Percentiles rank a stretch among this genome's conserved stretches.
Conservation (phyloP, 106 monocot species). For the Posidonia australis region DNA sequence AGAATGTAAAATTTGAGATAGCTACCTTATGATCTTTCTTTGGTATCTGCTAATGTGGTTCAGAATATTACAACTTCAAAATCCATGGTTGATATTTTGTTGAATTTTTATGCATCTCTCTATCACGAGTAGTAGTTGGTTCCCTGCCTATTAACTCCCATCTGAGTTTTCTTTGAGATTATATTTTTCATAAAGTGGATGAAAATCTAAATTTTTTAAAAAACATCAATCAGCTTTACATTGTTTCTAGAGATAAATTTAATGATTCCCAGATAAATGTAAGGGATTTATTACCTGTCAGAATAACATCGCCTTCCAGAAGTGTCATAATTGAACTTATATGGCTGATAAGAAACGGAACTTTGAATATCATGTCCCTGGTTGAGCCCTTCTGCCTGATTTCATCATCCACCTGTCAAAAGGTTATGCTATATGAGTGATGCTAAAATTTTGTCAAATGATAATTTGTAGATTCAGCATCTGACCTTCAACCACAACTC, state of each 20-base stretch:
- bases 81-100: too few species aligned
- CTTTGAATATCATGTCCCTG: constrained; percentile 90
- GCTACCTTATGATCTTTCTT: too few species aligned
- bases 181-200: too few species aligned
- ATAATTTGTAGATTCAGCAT: not conserved
- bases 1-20: too few species aligned
- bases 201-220: too few species aligned
- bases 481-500: constrained; percentile 93
- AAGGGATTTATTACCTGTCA: constrained; percentile 50
- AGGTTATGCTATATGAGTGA: not conserved
- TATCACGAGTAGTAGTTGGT: too few species aligned
- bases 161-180: too few species aligned
- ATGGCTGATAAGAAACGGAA: constrained; percentile 63
- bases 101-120: too few species aligned
- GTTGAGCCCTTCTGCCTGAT: constrained; percentile 87
- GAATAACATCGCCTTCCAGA: constrained; percentile 32
- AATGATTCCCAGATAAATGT: not conserved
- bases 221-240: too few species aligned
- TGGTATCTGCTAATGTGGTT: too few species aligned
- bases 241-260: not conserved
- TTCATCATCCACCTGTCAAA: constrained; percentile 77
- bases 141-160: too few species aligned
- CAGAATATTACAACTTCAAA: too few species aligned
- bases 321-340: constrained; percentile 29
- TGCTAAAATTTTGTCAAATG: not conserved